Percentiles rank a stretch among this genome's conserved stretches.
Conservation (phyloP, 208 protist species). For the Blastocrithidia nonstop region DNA sequence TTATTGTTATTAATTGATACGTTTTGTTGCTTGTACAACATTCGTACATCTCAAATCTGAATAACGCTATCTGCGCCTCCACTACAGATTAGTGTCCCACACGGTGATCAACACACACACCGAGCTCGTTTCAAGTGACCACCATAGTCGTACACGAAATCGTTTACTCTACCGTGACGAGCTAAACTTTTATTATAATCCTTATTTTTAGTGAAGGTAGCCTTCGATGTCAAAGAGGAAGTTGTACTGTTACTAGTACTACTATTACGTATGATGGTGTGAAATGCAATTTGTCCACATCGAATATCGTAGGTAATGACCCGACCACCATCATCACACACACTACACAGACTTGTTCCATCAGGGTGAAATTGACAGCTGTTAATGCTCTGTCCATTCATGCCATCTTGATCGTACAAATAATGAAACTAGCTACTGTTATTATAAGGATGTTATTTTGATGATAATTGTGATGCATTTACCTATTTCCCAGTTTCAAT, state of each 20-base stretch:
- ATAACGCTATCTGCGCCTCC: constrained; percentile 52
- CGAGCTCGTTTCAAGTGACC: constrained; percentile 37
- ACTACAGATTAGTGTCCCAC: constrained; percentile 53
- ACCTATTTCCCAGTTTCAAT: too few species aligned
- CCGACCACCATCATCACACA: constrained; percentile 46
- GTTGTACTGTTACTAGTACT: not conserved
- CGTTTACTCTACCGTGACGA: not conserved
- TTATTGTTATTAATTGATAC: too few species aligned
- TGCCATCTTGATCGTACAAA: too few species aligned
- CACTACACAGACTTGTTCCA: constrained; percentile 47
- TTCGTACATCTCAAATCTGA: constrained; percentile 65
- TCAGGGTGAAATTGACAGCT: too few species aligned
- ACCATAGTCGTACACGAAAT: constrained; percentile 21
- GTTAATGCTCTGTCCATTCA: too few species aligned
- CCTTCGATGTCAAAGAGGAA: too few species aligned
- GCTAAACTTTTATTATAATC: too few species aligned
- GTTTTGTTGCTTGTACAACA: constrained; percentile 14
- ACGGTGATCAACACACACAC: constrained; percentile 68
- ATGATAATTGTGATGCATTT: too few species aligned
- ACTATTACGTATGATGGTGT: too few species aligned
- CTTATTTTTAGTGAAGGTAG: too few species aligned
- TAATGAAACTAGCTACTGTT: too few species aligned
- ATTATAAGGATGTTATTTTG: too few species aligned
- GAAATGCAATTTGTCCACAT: constrained; percentile 36
- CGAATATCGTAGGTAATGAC: constrained; percentile 62